Percentiles rank a stretch among this genome's conserved stretches.
phyloP scores from a whole-genome alignment of 768 basidiomycete genomes.

The Tulasnella sp. region DNA sequence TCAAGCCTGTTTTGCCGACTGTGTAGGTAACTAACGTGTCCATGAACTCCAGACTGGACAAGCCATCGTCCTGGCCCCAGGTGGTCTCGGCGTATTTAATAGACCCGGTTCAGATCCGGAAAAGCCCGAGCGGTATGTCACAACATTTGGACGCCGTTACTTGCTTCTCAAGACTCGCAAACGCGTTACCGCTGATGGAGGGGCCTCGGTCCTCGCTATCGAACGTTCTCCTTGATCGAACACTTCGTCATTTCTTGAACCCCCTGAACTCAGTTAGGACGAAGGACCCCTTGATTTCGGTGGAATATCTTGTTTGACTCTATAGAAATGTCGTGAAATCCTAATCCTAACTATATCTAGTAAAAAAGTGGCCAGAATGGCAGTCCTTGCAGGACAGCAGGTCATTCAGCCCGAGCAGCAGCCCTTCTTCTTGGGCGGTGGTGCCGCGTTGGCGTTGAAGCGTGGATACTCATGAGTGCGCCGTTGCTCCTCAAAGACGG shows the following conservation, averaged over 20 bases:
- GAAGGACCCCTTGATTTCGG: not conserved
- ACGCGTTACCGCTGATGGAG: conserved; percentile 62
- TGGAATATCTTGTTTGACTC: not conserved
- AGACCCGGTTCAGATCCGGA: conserved; percentile 26
- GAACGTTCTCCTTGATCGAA: not conserved
- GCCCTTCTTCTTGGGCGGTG: not conserved
- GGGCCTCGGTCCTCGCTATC: conserved; percentile 45
- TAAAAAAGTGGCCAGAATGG: not conserved
- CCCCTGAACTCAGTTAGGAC: not conserved
- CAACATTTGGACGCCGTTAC: conserved; percentile 57
- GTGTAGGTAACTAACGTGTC: not conserved
- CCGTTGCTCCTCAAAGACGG: not conserved
- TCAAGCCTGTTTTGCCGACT: not conserved
- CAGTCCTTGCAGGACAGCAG: not conserved
- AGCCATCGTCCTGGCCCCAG: conserved; percentile 64
- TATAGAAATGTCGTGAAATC: not conserved
- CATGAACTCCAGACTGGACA: conserved; percentile 56
- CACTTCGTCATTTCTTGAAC: not conserved
- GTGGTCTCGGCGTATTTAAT: conserved; percentile 51
- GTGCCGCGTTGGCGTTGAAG: not conserved
- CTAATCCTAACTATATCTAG: not conserved
- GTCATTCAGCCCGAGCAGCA: not conserved
- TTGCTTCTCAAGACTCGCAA: conserved; percentile 59
- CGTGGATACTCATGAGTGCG: not conserved
- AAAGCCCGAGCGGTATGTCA: conserved; percentile 7